Percentiles rank a stretch among this genome's conserved stretches.
Evolutionary conservation across 306 rosid species (phyloP).

Genomic region (Ceratonia siliqua): DNA sequence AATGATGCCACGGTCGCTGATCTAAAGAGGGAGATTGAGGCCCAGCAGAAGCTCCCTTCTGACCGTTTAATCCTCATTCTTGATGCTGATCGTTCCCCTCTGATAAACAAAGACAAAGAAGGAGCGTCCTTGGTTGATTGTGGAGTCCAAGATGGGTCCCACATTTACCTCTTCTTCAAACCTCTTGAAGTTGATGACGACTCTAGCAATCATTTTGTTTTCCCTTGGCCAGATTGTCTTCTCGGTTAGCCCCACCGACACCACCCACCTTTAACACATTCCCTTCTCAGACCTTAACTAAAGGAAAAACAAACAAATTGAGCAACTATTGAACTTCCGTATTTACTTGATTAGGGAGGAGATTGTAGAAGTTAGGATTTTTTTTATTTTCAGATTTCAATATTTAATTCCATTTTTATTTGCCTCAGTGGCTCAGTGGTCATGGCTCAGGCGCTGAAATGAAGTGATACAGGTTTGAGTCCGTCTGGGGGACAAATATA

Average conservation of each 20-base stretch:
- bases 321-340: too few relatives aligned
- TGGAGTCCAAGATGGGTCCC: conserved; percentile 65
- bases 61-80: conserved; percentile 58
- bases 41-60: conserved; percentile 51
- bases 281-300: too few relatives aligned
- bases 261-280: not conserved
- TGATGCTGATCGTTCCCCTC: conserved; percentile 20
- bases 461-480: too few relatives aligned
- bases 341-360: too few relatives aligned
- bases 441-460: too few relatives aligned
- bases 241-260: not conserved
- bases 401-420: too few relatives aligned
- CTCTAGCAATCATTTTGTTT: conserved; percentile 1
- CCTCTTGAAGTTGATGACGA: conserved; percentile 55
- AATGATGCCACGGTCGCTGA: conserved; percentile 52
- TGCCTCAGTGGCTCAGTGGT: too few relatives aligned
- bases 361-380: not conserved
- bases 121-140: conserved; percentile 45
- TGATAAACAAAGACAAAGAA: conserved; percentile 39
- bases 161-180: conserved; percentile 54
- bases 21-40: conserved; percentile 53
- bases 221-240: conserved; percentile 33
- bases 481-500: too few relatives aligned
- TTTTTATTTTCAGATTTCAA: too few relatives aligned
- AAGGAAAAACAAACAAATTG: too few relatives aligned